Conservation (phyloP, 495 filamentous ascomycete species). For the Bombardia bombarda region DNA sequence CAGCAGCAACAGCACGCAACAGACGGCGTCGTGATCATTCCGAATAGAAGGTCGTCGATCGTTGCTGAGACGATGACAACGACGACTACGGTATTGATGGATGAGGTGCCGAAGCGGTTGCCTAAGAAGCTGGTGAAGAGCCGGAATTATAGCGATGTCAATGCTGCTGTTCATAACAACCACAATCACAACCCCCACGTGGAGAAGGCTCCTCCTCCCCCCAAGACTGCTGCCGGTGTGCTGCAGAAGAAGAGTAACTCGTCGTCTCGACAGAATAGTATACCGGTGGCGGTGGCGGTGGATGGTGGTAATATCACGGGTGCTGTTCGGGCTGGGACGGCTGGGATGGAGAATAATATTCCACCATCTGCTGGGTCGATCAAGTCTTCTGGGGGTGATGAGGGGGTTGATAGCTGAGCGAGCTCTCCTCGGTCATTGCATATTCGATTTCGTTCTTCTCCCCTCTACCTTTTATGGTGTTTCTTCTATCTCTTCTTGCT, state of each 20-base stretch:
- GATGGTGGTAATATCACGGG: not conserved
- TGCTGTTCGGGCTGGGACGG: not conserved
- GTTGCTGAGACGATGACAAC: not conserved
- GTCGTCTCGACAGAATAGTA: not conserved
- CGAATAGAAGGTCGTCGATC: not conserved
- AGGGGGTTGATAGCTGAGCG: too few species aligned
- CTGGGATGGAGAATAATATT: not conserved
- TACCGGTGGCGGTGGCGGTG: too few species aligned
- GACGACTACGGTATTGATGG: not conserved
- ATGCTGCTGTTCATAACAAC: not conserved
- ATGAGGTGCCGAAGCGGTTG: slow-evolving; percentile 9
- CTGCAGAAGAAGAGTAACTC: not conserved
- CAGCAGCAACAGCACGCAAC: too few species aligned
- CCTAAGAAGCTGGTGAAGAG: slow-evolving; percentile 21
- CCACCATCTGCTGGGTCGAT: not conserved
- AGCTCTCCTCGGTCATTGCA: too few species aligned
- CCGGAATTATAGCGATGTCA: slow-evolving; percentile 7
- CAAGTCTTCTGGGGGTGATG: too few species aligned
- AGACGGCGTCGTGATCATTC: not conserved
- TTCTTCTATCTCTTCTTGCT: too few species aligned
- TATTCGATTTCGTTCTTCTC: too few species aligned
- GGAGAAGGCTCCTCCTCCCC: not conserved
- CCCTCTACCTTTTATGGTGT: too few species aligned
- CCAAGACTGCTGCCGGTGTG: not conserved
- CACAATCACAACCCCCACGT: too few species aligned